A percentile compares a stretch with the other conserved stretches of the same genome.
These are phyloP conservation scores for Saccharomycopsis amapae DNA, from an alignment of 805 yeast genomes.

Conservation along the genomic window DNA sequence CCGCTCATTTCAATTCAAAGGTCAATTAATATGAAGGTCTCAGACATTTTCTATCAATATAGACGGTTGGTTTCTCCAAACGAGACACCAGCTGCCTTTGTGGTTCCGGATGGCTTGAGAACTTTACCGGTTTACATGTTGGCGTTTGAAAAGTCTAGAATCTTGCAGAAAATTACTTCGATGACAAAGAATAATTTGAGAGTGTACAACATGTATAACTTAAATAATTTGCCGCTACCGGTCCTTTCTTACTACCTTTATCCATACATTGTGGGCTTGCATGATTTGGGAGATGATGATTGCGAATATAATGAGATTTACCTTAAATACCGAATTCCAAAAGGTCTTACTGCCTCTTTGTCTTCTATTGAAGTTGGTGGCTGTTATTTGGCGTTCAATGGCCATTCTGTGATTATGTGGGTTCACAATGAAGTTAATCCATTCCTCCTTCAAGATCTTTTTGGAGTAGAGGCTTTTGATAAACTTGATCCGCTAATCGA, in stretches of 20 bases:
- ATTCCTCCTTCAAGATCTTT: constrained; percentile 61
- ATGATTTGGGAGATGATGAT: constrained; percentile 53
- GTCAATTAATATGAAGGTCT: constrained; percentile 45
- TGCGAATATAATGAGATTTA: constrained; percentile 34
- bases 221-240: constrained; percentile 49
- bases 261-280: constrained; percentile 74
- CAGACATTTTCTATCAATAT: constrained; percentile 53
- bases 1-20: constrained; percentile 42
- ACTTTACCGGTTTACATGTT: constrained; percentile 62
- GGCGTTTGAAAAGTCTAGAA: constrained; percentile 60
- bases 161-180: constrained; percentile 37
- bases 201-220: constrained; percentile 43
- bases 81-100: constrained; percentile 45
- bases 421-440: constrained; percentile 64
- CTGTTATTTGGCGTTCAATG: constrained; percentile 71
- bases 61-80: constrained; percentile 38
- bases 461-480: constrained; percentile 46
- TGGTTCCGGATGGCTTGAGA: constrained; percentile 75
- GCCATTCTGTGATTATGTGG: constrained; percentile 52
- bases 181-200: constrained; percentile 52
- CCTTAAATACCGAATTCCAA: constrained; percentile 39
- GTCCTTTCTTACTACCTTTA: constrained; percentile 60
- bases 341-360: constrained; percentile 38
- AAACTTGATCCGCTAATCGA: constrained; percentile 27
- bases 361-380: constrained; percentile 52